These are phyloP conservation scores for Colletotrichum sansevieriae DNA, from an alignment of 2,329 filamentous ascomycete species.

Conservation along the genomic window DNA sequence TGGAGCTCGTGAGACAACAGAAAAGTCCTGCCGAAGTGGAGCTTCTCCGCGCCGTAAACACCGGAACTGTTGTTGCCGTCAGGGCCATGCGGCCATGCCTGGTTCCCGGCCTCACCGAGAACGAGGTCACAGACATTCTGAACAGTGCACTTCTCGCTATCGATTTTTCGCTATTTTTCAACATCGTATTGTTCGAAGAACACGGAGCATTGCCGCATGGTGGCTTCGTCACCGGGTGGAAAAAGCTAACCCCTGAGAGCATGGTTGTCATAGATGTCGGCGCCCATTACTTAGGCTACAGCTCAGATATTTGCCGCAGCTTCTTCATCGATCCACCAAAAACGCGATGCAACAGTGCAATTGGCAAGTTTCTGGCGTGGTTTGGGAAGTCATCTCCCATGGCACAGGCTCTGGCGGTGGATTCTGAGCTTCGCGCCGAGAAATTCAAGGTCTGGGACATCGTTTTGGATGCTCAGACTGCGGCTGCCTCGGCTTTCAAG, in stretches of 20 bases:
- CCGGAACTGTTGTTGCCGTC: conserved; percentile 72
- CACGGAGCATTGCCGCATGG: conserved; percentile 67
- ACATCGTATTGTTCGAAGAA: conserved; percentile 73
- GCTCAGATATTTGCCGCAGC: conserved; percentile 73
- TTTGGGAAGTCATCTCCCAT: not conserved
- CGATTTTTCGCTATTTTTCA: conserved; percentile 70
- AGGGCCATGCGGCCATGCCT: conserved; percentile 68
- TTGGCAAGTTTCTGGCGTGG: not conserved
- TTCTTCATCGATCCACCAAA: conserved; percentile 64
- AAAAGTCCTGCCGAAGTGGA: conserved; percentile 69
- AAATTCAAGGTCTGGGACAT: conserved; percentile 71
- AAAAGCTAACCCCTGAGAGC: conserved; percentile 64
- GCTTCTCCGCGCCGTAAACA: conserved; percentile 72
- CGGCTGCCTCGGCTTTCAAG: conserved; percentile 63
- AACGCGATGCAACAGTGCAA: too few species aligned
- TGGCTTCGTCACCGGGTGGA: conserved; percentile 63
- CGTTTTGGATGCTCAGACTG: conserved; percentile 72
- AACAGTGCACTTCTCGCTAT: conserved; percentile 67
- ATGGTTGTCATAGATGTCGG: conserved; percentile 75
- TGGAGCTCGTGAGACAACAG: conserved; percentile 69
- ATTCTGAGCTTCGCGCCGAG: conserved; percentile 53
- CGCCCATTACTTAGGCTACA: conserved; percentile 72
- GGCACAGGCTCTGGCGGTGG: not conserved
- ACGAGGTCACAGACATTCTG: conserved; percentile 67
- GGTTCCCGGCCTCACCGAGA: conserved; percentile 68